phyloP scores from a whole-genome alignment of 78 protist genomes.

The Dictyostelium intermedium region DNA sequence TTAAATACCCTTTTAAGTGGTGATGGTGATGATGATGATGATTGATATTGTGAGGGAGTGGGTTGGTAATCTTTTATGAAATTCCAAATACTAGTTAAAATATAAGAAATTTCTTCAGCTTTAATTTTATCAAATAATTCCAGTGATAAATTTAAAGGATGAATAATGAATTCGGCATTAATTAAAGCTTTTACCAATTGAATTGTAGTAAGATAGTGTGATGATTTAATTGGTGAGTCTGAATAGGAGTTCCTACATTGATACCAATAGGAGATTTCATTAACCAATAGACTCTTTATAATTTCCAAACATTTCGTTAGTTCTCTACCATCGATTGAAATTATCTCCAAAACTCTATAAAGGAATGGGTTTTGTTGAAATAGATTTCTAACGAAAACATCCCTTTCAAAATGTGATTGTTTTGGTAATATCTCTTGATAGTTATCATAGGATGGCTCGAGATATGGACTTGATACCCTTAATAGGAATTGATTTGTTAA shows the following conservation, averaged over 20 bases:
- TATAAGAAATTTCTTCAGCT: constrained; percentile 37
- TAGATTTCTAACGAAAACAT: constrained; percentile 37
- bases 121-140: constrained; percentile 35
- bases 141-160: background rate
- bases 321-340: constrained; percentile 56
- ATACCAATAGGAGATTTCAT: constrained; percentile 57
- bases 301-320: constrained; percentile 36
- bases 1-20: background rate
- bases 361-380: constrained; percentile 71
- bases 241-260: background rate
- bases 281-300: constrained; percentile 33
- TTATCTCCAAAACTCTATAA: constrained; percentile 36
- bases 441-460: constrained; percentile 40
- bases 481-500: constrained; percentile 1
- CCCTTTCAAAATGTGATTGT: constrained; percentile 54
- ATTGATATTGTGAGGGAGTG: background rate
- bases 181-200: background rate
- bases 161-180: constrained; percentile 6
- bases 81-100: constrained; percentile 39
- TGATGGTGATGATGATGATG: background rate
- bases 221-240: constrained; percentile 2
- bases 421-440: constrained; percentile 73
- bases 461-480: background rate
- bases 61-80: constrained; percentile 62
- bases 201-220: constrained; percentile 29